Base-by-base conservation (phyloP, 495 filamentous ascomycete species). In the Chaetomium tenue region DNA sequence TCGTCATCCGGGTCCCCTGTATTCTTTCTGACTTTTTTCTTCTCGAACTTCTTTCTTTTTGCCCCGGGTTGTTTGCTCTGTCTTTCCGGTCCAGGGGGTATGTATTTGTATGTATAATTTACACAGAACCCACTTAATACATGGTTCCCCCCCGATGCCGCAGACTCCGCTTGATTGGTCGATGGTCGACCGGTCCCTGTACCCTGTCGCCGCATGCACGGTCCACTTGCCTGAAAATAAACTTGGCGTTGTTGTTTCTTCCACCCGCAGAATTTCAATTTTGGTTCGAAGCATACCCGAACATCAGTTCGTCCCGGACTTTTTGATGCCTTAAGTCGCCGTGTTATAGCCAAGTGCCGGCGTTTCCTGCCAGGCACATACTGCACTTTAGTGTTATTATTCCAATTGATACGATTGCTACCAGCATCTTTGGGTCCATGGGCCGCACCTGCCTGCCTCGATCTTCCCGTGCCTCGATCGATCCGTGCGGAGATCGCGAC, bases 311-410 rank as follows among this genome's bases (percentile, higher is more conserved):
- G 63, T 71, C 71, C 72, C 64, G 61, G 66, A 53, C 67, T 62
- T 46, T 61, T 64, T 48, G 28, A 26, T 48, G 52, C 56, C 69
- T 71, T 73, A 73, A 53, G 46, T 64, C 60, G 26, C 46, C 15
- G 23, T 63, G 65, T 42, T 73, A 75, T 75, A 72, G 52, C 60
- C 67, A 75, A 73, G 51, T 73, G 72, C 72, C 71, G 71, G 63
- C 62, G 60, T 67, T 25, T 62, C 55, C 63, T 58, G 64, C 53
- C 64, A 64, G 69, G 64, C 40, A 63, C 61, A 53, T 39, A 33
- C 48, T 6, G 40, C 60, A 23, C 39, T 28, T 3, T 25, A 7
- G 28, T 30, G 40, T 30, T 25, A 46, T 48, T 30, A 33, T 40
- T 48, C 48, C 50, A 28, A 53, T 61, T 46, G 30, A 51, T 44